Base-by-base conservation (phyloP, 176 grass and related monocot genomes). In the Saccharum officinarum region DNA sequence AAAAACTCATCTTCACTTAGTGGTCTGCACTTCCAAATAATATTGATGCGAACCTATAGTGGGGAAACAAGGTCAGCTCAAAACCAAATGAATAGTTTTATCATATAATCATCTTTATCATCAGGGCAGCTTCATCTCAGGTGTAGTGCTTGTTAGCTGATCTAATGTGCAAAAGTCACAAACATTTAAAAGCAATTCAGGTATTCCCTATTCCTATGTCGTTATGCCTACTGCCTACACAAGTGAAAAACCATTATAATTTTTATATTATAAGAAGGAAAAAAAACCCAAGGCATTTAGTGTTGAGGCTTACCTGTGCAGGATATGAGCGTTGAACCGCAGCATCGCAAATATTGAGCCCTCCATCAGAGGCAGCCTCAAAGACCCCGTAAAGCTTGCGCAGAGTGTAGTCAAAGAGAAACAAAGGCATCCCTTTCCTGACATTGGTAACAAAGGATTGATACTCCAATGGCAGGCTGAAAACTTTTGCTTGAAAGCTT, bases 331-430 rank as follows among this genome's bases (percentile, higher is more conserved):
- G 62, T 5, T 74, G 67, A 6, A 5, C 62, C 5, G 64, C 68
- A 2, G 28, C 30, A 68, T 59, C 68, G 40, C 72, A 70, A 69
- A 92, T 87, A 82, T 92, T 84, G 70, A 92, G 36, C 31, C 77
- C 81, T 13, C 89, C 89, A 1, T 92, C 62, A 7, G 87, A 90
- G 34, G 76, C 46, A 30, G 92, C 92, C 87, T 89, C 71, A 18
- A 92, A 94, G 50, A 92, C 89, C 3, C 92, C 92, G 3, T 87
- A 89, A 46, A 94, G 84, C 23, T 79, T 86, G 16, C 89, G 86
- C 3, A 82, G 67, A 3, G 57, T 82, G 73, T 90, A 22, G 55
- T 94, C 89, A 33, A 94, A 94, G 13, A 94, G 89, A 78, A 94
- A 92, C 73, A 94, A 71, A 78, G 81, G 79, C 92, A 92, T 94